Base-by-base conservation (phyloP, 768 basidiomycete genomes). In the Nidularia pulvinata region DNA sequence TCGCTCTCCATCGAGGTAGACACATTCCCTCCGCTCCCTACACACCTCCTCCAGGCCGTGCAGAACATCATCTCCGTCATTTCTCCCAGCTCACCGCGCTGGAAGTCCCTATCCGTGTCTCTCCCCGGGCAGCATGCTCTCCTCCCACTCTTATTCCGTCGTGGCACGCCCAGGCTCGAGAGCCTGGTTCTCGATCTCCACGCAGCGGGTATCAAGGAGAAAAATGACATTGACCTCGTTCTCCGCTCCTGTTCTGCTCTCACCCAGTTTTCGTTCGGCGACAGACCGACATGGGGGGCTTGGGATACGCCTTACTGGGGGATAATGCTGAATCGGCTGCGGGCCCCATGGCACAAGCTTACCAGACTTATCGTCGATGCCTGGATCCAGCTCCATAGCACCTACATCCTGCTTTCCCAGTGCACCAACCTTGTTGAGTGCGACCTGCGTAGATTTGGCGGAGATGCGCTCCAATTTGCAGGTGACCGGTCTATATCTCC, bases 311-410 rank as follows among this genome's bases (percentile, higher is more conserved):
- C 57, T 6, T 55, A 60, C 39, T 55, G 57, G 33, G 57, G 55
- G 46, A 48, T 51, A 43, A 45, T 58, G 22, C 46, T n/a, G n/a
- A n/a, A 53, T 35, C 47, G 54, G 14, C 55, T 60, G 22, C 48
- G 44, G 16, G 50, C 60, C 13, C n/a, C 57, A 14, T 66, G 63
- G 63, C 43, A 53, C 22, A 54, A 56, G 6, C 54, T 66, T 34
- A 62, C 61, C 19, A 51, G 56, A 47, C 48, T 66, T 49, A 48
- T 57, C 13, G 57, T 64, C 35, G 56, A 66, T 52, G 55, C 61
- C 2, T 61, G 56, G 47, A 54, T 61, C 13, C 51, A 61, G 6
- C 52, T 61, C 45, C 52, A 55, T 46, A 49, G 55, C 7, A 53
- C 59, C 9, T 52, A 63, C 19, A 53, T 52, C n/a, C 49, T 66